Conservation (phyloP, 495 filamentous ascomycete species). For the Neurospora sp. region DNA sequence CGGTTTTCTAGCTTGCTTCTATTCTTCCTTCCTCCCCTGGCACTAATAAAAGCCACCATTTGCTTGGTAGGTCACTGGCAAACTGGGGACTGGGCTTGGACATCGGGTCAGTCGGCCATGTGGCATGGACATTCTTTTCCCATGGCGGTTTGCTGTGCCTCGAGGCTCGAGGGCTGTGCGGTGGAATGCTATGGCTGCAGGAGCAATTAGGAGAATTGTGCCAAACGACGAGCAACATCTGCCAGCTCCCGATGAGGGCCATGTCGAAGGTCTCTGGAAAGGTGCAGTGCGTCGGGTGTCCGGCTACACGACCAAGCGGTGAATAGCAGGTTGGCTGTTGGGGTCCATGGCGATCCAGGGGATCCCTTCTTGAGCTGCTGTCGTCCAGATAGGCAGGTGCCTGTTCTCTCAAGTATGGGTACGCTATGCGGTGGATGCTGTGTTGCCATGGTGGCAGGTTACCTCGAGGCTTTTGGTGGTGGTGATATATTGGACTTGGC, state of each 20-base stretch:
- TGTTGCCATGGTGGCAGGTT: slow-evolving; percentile 3
- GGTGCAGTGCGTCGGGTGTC: background rate
- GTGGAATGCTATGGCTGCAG: slow-evolving; percentile 1
- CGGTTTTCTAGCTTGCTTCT: slow-evolving; percentile 4
- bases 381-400: background rate
- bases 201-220: slow-evolving; percentile 15
- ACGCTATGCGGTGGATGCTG: background rate
- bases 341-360: background rate
- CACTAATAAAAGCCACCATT: background rate
- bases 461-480: background rate
- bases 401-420: background rate
- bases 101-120: background rate
- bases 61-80: slow-evolving; percentile 2
- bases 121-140: background rate
- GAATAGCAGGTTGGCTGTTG: background rate
- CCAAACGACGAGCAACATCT: slow-evolving; percentile 1
- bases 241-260: background rate
- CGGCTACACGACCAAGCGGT: background rate
- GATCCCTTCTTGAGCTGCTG: background rate
- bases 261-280: background rate
- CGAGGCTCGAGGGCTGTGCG: background rate
- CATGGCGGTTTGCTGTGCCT: background rate
- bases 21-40: background rate
- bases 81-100: background rate
- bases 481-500: background rate